Conservation (phyloP, 129 eudicot species). For the Logfia minima region DNA sequence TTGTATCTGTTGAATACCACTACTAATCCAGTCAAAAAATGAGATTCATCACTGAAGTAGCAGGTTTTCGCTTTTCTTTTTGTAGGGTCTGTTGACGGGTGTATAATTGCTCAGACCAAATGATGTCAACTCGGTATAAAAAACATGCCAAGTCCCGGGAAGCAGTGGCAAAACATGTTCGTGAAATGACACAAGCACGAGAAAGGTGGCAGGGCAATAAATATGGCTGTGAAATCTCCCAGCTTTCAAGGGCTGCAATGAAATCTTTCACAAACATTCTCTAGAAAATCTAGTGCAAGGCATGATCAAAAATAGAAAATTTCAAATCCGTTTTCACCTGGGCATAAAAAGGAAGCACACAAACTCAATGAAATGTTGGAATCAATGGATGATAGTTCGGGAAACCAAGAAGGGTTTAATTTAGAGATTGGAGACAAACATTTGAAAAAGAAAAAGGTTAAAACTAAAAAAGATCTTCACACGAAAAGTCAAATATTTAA, state of each 20-base stretch:
- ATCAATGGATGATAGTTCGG: constrained; percentile 55
- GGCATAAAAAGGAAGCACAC: constrained; percentile 49
- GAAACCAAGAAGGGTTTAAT: constrained; percentile 51
- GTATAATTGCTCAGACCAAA: constrained; percentile 93
- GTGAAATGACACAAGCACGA: constrained; percentile 82
- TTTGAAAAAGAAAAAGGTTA: constrained; percentile 62
- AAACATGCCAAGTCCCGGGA: constrained; percentile 89
- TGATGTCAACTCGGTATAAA: constrained; percentile 67
- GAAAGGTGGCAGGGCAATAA: constrained; percentile 74
- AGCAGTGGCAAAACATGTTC: constrained; percentile 77
- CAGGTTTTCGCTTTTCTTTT: constrained; percentile 37
- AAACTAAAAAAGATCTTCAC: constrained; percentile 64
- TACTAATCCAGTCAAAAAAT: background rate
- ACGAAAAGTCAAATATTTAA: constrained; percentile 85
- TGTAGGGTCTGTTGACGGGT: constrained; percentile 74
- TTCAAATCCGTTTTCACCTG: constrained; percentile 20
- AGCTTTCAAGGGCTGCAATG: constrained; percentile 53
- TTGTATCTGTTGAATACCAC: too few species aligned
- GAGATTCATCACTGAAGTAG: background rate
- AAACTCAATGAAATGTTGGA: constrained; percentile 70
- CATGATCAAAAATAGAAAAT: constrained; percentile 36
- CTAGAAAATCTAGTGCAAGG: constrained; percentile 50
- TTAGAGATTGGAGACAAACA: constrained; percentile 60
- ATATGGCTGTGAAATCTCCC: constrained; percentile 44
- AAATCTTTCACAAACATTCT: constrained; percentile 47